Evolutionary conservation across 2,329 filamentous ascomycete species (phyloP).

Genomic region (Fragosphaeria purpurea): DNA sequence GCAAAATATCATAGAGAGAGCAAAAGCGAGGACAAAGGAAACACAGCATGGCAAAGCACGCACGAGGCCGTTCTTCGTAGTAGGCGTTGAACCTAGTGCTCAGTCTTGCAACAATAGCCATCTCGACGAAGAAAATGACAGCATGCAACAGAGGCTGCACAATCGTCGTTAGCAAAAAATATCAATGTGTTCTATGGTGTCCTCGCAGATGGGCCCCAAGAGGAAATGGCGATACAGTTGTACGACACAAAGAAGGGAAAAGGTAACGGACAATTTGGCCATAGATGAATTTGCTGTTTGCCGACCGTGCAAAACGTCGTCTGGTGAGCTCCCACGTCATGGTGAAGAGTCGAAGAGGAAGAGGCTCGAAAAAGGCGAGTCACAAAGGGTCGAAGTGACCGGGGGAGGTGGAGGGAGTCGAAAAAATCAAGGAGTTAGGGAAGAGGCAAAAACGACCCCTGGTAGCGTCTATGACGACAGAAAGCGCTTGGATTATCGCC

Average conservation of each 20-base stretch:
- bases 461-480: not conserved
- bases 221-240: slow-evolving; percentile 4
- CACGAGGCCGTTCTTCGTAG: slow-evolving; percentile 82
- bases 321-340: slow-evolving; percentile 51
- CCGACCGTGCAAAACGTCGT: slow-evolving; percentile 52
- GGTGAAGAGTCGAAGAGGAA: slow-evolving; percentile 9
- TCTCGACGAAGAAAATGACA: slow-evolving; percentile 77
- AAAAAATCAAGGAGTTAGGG: no score
- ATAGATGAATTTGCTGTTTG: slow-evolving; percentile 65
- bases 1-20: not conserved
- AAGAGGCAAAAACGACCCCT: no score
- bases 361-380: not conserved
- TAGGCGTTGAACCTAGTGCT: slow-evolving; percentile 85
- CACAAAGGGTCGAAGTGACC: no score
- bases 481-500: no score
- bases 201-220: no score
- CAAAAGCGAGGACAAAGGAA: not conserved
- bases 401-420: no score
- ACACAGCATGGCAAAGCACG: slow-evolving; percentile 16
- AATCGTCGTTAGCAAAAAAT: no score
- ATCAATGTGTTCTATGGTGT: no score
- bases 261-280: slow-evolving; percentile 55
- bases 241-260: slow-evolving; percentile 2
- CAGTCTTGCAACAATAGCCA: slow-evolving; percentile 74
- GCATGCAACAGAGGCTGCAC: slow-evolving; percentile 75